Evolutionary conservation across 73 alveolate species (phyloP).

Genomic region (Stentor roeselii): DNA sequence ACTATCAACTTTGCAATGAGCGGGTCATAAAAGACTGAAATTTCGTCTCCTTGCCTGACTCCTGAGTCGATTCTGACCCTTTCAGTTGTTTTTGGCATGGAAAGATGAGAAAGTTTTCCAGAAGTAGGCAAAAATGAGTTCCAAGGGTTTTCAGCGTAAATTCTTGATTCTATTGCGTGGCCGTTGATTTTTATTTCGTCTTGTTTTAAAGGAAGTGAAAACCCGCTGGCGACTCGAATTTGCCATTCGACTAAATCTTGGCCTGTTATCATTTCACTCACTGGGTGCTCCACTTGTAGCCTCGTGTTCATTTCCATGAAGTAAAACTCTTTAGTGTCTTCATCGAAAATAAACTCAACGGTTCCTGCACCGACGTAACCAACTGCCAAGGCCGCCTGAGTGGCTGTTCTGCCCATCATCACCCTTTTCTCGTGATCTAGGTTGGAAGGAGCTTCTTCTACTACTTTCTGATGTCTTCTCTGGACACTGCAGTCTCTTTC

Average conservation of each 20-base stretch:
- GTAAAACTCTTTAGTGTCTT: constrained; percentile 61
- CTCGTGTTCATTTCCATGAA: constrained; percentile 93
- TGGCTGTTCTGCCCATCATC: constrained; percentile 65
- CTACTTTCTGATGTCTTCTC: constrained; percentile 91
- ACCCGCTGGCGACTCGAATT: constrained; percentile 80
- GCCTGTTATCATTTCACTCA: constrained; percentile 60
- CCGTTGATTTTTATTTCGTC: constrained; percentile 66
- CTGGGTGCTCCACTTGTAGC: constrained; percentile 88
- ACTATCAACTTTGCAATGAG: constrained; percentile 85
- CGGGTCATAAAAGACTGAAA: constrained; percentile 84
- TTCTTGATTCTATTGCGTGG: constrained; percentile 86
- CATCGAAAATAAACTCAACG: constrained; percentile 84
- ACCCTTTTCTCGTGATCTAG: constrained; percentile 49
- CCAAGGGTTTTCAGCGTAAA: constrained; percentile 86
- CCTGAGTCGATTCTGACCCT: constrained; percentile 84
- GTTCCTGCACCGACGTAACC: constrained; percentile 90
- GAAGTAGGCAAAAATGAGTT: constrained; percentile 75
- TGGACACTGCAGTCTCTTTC: constrained; percentile 96
- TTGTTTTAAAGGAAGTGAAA: constrained; percentile 56
- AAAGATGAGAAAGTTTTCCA: constrained; percentile 63
- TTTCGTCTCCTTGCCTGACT: constrained; percentile 78
- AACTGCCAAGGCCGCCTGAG: constrained; percentile 46
- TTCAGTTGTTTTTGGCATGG: constrained; percentile 60
- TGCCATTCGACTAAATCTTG: constrained; percentile 69
- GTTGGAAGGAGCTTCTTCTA: constrained; percentile 88